Conservation (phyloP, 768 basidiomycete species). For the Lyophyllum semitale region DNA sequence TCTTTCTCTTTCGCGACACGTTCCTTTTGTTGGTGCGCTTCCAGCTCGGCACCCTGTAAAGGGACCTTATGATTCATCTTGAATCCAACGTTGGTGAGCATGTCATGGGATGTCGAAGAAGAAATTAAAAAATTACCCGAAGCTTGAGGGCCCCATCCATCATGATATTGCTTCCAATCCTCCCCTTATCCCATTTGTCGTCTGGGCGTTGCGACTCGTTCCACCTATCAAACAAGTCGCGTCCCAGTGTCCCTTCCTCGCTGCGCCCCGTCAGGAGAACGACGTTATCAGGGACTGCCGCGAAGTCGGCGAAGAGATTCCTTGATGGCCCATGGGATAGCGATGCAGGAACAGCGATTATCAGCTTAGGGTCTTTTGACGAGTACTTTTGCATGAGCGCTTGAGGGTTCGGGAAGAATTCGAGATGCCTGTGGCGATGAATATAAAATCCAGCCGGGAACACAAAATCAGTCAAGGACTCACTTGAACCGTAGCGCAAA, state of each 20-base stretch:
- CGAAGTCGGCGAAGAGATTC: constrained; percentile 83
- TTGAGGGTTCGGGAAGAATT: constrained; percentile 86
- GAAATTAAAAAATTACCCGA: constrained; percentile 48
- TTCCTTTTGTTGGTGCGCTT: constrained; percentile 76
- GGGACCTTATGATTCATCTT: constrained; percentile 91
- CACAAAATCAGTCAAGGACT: constrained; percentile 21
- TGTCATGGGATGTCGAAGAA: background rate
- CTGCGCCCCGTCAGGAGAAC: constrained; percentile 81
- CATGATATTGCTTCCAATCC: constrained; percentile 84
- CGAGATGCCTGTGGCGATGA: constrained; percentile 67
- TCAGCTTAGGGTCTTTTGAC: constrained; percentile 87
- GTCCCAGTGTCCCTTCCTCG: constrained; percentile 79
- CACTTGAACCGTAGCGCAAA: constrained; percentile 89
- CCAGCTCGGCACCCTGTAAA: constrained; percentile 85
- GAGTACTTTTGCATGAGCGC: constrained; percentile 81
- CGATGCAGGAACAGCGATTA: constrained; percentile 90
- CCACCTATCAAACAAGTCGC: constrained; percentile 85
- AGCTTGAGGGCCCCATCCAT: constrained; percentile 72
- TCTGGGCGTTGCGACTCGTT: constrained; percentile 77
- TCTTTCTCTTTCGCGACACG: constrained; percentile 79
- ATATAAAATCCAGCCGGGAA: background rate
- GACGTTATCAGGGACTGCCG: constrained; percentile 79
- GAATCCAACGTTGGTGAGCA: constrained; percentile 1
- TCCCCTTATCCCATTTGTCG: constrained; percentile 87
- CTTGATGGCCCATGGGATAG: constrained; percentile 93